phyloP scores from a whole-genome alignment of 345 rosid species.

The Nephelium lappaceum region DNA sequence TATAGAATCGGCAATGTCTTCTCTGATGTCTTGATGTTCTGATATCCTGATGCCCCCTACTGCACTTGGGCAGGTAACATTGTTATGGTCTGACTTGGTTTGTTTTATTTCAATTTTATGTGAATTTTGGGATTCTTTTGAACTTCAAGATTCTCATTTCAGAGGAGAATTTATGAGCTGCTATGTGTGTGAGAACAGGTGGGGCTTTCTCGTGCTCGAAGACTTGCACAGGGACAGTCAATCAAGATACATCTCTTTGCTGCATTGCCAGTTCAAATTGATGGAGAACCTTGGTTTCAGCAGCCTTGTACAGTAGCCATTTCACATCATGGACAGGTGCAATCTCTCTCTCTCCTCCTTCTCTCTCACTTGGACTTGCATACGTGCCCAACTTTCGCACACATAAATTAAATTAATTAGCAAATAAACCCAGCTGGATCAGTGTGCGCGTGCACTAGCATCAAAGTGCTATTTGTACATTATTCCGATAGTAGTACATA shows the following conservation, averaged over 20 bases:
- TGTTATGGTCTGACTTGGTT: background rate
- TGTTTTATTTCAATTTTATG: background rate
- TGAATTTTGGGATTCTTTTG: background rate
- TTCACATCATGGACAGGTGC: slow-evolving; percentile 94
- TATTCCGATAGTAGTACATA: background rate
- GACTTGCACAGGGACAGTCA: slow-evolving; percentile 93
- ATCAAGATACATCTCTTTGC: slow-evolving; percentile 88
- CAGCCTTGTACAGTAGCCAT: slow-evolving; percentile 74
- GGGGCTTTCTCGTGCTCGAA: slow-evolving; percentile 91
- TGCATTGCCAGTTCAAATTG: slow-evolving; percentile 84
- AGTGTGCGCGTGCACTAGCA: background rate
- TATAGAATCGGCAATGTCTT: background rate
- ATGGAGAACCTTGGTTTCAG: slow-evolving; percentile 98
- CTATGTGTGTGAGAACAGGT: slow-evolving; percentile 51
- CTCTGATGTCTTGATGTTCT: background rate
- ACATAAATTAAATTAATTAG: background rate
- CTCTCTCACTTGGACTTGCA: background rate
- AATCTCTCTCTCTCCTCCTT: slow-evolving; percentile 28
- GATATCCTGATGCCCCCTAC: background rate
- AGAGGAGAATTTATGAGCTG: slow-evolving; percentile 12
- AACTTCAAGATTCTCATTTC: background rate
- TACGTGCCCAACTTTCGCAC: background rate
- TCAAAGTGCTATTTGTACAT: background rate
- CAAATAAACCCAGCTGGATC: background rate
- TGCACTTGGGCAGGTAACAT: slow-evolving; percentile 9